Conservation (phyloP, 768 basidiomycete species). For the Pholiota conissans region DNA sequence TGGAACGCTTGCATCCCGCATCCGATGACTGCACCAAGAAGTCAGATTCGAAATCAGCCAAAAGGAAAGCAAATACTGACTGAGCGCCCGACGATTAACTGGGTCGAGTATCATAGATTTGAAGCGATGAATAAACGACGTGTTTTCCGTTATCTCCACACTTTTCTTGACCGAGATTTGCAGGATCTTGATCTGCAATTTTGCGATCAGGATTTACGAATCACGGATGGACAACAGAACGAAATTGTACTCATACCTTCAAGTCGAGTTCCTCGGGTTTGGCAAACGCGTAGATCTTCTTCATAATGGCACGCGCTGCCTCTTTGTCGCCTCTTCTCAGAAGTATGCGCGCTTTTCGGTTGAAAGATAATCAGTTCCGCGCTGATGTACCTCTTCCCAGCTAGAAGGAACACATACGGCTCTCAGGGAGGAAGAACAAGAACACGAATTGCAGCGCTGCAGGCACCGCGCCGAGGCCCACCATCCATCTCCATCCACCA, state of each 20-base stretch:
- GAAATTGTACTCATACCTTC: slow-evolving; percentile 41
- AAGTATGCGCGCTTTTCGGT: slow-evolving; percentile 51
- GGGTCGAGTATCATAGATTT: slow-evolving; percentile 55
- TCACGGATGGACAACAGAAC: not conserved
- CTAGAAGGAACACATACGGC: slow-evolving; percentile 47
- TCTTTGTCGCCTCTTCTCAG: slow-evolving; percentile 53
- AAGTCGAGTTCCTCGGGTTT: slow-evolving; percentile 62
- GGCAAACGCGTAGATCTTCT: slow-evolving; percentile 70
- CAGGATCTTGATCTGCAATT: slow-evolving; percentile 54
- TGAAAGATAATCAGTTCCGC: not conserved
- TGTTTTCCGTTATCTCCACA: slow-evolving; percentile 59
- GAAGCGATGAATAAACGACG: slow-evolving; percentile 58
- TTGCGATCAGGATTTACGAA: not conserved
- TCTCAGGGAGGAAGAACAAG: slow-evolving; percentile 73
- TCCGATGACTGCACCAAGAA: slow-evolving; percentile 52
- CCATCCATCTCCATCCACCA: slow-evolving; percentile 84
- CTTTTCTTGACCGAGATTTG: slow-evolving; percentile 60
- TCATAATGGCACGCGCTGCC: slow-evolving; percentile 53
- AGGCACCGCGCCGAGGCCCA: slow-evolving; percentile 72
- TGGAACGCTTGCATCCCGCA: slow-evolving; percentile 85
- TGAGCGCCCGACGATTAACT: slow-evolving; percentile 67
- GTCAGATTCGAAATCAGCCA: not conserved
- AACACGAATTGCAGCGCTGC: slow-evolving; percentile 62
- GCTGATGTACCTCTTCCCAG: not conserved
- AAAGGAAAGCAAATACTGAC: slow-evolving; percentile 36